These are phyloP conservation scores for Rhizopus delemar DNA, from an alignment of 371 early-diverging fungal genomes.

Conservation along the genomic window DNA sequence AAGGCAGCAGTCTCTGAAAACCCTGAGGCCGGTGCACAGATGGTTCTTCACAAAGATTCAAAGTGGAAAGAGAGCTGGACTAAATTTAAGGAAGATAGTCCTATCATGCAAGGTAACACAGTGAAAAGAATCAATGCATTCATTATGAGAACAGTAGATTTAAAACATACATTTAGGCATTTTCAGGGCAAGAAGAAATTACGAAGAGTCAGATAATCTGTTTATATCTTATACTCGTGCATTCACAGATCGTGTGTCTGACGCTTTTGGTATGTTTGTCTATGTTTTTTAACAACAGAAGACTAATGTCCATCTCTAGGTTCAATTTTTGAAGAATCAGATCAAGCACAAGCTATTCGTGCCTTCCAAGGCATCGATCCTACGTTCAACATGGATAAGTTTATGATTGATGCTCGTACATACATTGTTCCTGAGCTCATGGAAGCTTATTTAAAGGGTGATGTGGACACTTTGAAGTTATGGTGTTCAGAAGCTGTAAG, in stretches of 20 bases:
- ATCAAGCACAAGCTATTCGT: constrained; percentile 88
- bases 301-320: constrained; percentile 23
- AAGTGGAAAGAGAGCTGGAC: constrained; percentile 92
- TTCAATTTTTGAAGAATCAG: constrained; percentile 89
- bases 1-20: constrained; percentile 42
- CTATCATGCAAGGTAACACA: constrained; percentile 75
- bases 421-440: constrained; percentile 95
- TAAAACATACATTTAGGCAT: constrained; percentile 46
- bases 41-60: constrained; percentile 90
- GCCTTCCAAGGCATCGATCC: constrained; percentile 87
- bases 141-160: neutral
- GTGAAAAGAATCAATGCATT: too few species aligned
- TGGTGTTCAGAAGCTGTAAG: constrained; percentile 93
- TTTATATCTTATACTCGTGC: constrained; percentile 82
- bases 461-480: constrained; percentile 76
- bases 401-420: constrained; percentile 87
- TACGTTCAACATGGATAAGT: constrained; percentile 80
- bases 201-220: constrained; percentile 91
- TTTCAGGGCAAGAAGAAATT: constrained; percentile 73
- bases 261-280: constrained; percentile 58
- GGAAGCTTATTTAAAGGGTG: constrained; percentile 90
- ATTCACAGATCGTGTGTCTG: constrained; percentile 75
- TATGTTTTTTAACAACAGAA: neutral
- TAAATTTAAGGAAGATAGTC: constrained; percentile 87
- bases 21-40: constrained; percentile 78